These are phyloP conservation scores for Gyrodon lividus DNA, from an alignment of 768 basidiomycete species.

Conservation along the genomic window DNA sequence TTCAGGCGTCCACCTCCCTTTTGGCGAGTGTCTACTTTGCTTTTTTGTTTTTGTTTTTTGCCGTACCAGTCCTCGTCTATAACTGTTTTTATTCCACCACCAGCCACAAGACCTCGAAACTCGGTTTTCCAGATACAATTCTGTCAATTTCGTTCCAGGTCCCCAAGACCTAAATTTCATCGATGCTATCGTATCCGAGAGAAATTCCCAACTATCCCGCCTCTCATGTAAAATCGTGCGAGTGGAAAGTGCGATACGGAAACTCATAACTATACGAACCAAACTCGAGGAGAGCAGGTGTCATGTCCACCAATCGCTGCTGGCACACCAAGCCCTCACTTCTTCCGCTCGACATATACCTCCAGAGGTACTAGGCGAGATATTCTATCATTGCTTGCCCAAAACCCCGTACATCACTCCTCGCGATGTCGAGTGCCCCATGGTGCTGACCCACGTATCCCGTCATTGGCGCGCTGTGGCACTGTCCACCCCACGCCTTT, in stretches of 20 bases:
- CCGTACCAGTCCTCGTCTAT: not conserved
- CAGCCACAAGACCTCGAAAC: constrained; percentile 20
- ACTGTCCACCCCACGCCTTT: constrained; percentile 31
- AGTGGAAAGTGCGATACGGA: constrained; percentile 17
- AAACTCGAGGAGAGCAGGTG: constrained; percentile 18
- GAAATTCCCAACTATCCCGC: constrained; percentile 19
- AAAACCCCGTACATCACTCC: constrained; percentile 25
- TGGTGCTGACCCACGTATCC: constrained; percentile 30
- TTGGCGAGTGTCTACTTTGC: constrained; percentile 14
- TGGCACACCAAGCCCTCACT: constrained; percentile 22
- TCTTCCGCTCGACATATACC: constrained; percentile 22
- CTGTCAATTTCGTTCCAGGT: constrained; percentile 11
- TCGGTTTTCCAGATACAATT: constrained; percentile 10
- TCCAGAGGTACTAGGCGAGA: constrained; percentile 31
- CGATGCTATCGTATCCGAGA: constrained; percentile 18
- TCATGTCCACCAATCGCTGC: constrained; percentile 20
- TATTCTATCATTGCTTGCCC: constrained; percentile 30
- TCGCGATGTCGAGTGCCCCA: constrained; percentile 16
- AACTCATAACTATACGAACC: constrained; percentile 15
- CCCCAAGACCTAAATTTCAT: constrained; percentile 16
- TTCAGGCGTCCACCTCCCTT: constrained; percentile 11
- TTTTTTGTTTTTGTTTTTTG: too few relatives aligned
- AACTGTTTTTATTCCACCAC: not conserved
- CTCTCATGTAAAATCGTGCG: constrained; percentile 19
- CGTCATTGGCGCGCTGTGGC: constrained; percentile 32